Evolutionary conservation across 345 rosid genomes (phyloP).

Genomic region (Dipteronia sinensis): DNA sequence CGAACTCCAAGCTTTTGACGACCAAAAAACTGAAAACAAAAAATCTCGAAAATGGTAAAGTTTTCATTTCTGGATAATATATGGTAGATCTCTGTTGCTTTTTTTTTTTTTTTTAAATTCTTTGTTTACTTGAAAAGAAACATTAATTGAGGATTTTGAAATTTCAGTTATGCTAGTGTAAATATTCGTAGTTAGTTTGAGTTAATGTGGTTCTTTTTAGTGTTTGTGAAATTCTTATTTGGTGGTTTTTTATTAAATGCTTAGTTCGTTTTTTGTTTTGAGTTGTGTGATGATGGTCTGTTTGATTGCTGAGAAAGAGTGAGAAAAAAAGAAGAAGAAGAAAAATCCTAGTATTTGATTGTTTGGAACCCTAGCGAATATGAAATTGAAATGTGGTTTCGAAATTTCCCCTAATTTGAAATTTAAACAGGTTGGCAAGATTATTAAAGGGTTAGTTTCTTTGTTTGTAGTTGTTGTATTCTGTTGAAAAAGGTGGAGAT

Average conservation of each 20-base stretch:
- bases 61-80: neutral
- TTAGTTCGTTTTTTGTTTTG: neutral
- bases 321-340: neutral
- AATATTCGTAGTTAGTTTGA: neutral
- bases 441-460: neutral
- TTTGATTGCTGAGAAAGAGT: neutral
- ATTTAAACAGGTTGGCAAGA: neutral
- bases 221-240: neutral
- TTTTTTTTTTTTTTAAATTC: neutral
- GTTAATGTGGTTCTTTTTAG: neutral
- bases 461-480: neutral
- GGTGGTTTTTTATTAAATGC: neutral
- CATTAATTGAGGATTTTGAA: neutral
- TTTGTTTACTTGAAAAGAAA: neutral
- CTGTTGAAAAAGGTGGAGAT: too few species aligned
- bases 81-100: neutral
- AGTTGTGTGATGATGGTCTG: neutral
- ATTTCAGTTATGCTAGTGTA: neutral
- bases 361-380: neutral
- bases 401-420: neutral
- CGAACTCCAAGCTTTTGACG: neutral
- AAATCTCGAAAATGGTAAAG: conserved; percentile 13
- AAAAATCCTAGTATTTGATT: neutral
- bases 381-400: neutral
- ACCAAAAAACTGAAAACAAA: neutral